phyloP scores from a whole-genome alignment of 2,329 filamentous ascomycete species.

The Acrocalymma vagum region DNA sequence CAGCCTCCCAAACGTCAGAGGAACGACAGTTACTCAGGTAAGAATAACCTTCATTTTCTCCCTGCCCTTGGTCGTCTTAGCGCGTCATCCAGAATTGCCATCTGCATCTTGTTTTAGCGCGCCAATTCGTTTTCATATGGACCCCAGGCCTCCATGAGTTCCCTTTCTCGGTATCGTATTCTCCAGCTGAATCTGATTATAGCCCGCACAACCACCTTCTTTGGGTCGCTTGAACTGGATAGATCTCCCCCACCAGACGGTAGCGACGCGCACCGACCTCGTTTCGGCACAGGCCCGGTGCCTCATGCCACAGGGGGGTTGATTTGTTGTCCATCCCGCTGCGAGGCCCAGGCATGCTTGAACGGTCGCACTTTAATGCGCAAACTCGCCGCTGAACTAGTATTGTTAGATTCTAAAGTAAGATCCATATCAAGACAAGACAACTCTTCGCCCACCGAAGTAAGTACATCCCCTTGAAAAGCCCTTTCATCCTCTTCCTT shows the following conservation, averaged over 20 bases:
- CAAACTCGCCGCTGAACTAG: conserved; percentile 31
- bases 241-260: conserved; percentile 23
- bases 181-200: conserved; percentile 30
- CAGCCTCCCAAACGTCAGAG: conserved; percentile 21
- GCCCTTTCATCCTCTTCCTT: conserved; percentile 6
- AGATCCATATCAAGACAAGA: conserved; percentile 27
- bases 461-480: conserved; percentile 23
- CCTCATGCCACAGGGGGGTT: conserved; percentile 27
- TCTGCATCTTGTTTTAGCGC: conserved; percentile 15
- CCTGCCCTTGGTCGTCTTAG: conserved; percentile 8
- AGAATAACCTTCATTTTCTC: conserved; percentile 11
- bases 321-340: conserved; percentile 33
- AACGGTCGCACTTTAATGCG: conserved; percentile 30
- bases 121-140: conserved; percentile 12
- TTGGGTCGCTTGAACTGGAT: conserved; percentile 23
- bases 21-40: conserved; percentile 25
- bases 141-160: conserved; percentile 7
- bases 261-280: conserved; percentile 20
- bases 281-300: conserved; percentile 26
- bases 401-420: conserved; percentile 25
- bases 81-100: conserved; percentile 16
- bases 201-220: conserved; percentile 24
- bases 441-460: conserved; percentile 24
- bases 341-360: conserved; percentile 32
- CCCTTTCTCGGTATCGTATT: conserved; percentile 15